Percentiles rank a stretch among this genome's conserved stretches.
Conservation (phyloP, 495 filamentous ascomycete genomes). For the Penicillium paradoxum region DNA sequence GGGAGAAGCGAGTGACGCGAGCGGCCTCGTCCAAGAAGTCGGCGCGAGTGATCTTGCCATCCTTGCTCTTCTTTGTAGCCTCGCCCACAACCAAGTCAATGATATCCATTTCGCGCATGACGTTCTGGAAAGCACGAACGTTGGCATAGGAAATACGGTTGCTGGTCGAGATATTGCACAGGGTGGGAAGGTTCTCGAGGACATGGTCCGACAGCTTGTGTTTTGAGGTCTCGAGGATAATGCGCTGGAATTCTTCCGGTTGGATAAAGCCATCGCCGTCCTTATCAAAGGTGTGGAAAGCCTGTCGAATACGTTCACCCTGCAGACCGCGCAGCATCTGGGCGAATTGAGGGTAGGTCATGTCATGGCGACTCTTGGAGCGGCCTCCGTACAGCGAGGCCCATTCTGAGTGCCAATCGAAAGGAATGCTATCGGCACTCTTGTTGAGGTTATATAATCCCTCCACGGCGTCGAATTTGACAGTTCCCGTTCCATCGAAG, state of each 20-base stretch:
- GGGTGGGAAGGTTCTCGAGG: conserved; percentile 83
- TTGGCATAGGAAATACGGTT: conserved; percentile 97
- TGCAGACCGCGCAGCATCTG: conserved; percentile 97
- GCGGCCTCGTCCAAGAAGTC: conserved; percentile 96
- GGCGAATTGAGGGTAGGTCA: conserved; percentile 95
- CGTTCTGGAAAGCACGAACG: conserved; percentile 93
- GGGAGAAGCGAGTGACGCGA: conserved; percentile 80
- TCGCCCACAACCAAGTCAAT: conserved; percentile 87
- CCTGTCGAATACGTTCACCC: conserved; percentile 91
- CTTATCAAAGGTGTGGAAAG: conserved; percentile 87
- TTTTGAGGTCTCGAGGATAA: conserved; percentile 85
- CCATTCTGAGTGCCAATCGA: conserved; percentile 97
- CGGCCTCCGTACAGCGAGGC: conserved; percentile 89
- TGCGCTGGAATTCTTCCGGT: conserved; percentile 91
- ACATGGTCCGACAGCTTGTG: conserved; percentile 98
- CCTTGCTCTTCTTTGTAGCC: conserved; percentile 73
- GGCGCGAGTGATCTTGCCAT: conserved; percentile 87
- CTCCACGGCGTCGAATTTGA: conserved; percentile 84
- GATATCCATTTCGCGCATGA: conserved; percentile 95
- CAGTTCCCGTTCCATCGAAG: conserved; percentile 67
- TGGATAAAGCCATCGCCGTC: conserved; percentile 97
- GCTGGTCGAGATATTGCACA: conserved; percentile 90
- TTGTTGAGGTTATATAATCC: conserved; percentile 77
- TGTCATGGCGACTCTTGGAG: conserved; percentile 74
- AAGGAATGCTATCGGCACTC: conserved; percentile 74